phyloP scores from a whole-genome alignment of 1,284 basidiomycete genomes.

The Anthracocystis panici-leucophaei region DNA sequence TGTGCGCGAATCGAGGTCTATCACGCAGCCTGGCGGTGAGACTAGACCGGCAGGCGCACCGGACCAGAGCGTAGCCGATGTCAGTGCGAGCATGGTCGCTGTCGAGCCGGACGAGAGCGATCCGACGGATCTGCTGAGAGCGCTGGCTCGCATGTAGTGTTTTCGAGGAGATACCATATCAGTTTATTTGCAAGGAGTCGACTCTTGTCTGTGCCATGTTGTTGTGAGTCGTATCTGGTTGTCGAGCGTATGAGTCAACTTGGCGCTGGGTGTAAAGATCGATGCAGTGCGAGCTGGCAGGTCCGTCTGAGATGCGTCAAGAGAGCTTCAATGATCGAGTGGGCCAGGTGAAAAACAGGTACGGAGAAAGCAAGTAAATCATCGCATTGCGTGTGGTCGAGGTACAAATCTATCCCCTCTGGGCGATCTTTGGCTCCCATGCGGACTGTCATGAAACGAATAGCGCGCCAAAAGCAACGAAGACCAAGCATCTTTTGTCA shows the following conservation, averaged over 20 bases:
- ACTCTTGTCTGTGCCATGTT: too few species aligned
- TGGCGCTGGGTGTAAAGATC: too few species aligned
- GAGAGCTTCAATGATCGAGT: background rate
- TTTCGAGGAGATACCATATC: background rate
- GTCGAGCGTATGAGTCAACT: too few species aligned
- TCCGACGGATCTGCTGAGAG: constrained; percentile 46
- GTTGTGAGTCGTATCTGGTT: too few species aligned
- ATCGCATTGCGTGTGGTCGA: constrained; percentile 10
- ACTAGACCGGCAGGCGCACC: background rate
- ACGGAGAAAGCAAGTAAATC: background rate
- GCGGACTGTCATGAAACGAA: constrained; percentile 34
- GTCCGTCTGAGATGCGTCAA: background rate
- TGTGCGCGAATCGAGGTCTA: constrained; percentile 46
- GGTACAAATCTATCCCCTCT: constrained; percentile 29
- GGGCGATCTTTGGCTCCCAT: constrained; percentile 66
- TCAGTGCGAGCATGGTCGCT: constrained; percentile 24
- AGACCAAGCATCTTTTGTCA: too few species aligned
- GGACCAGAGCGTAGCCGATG: constrained; percentile 32
- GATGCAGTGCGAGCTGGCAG: background rate
- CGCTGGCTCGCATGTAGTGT: constrained; percentile 35
- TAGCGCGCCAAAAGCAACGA: background rate
- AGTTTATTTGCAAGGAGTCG: background rate
- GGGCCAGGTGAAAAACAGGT: background rate
- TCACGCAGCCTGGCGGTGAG: constrained; percentile 12
- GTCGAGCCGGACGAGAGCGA: constrained; percentile 56